Evolutionary conservation across 441 rosid species (phyloP).

Genomic region (Rhodomyrtus psidioides): DNA sequence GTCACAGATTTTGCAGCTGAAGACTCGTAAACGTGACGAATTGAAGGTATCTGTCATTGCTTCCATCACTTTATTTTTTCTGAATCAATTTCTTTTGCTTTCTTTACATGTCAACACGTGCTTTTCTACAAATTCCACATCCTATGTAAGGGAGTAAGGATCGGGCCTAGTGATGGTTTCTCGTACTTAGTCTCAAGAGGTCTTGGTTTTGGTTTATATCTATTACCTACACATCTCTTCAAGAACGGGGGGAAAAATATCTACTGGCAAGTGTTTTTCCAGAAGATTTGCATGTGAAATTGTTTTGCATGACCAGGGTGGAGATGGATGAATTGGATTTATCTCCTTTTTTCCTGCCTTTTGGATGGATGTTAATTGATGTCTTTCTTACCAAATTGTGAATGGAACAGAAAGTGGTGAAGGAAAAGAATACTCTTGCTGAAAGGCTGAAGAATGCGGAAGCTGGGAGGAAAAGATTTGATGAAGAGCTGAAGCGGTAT

Average conservation of each 20-base stretch:
- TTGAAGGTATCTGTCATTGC: slow-evolving; percentile 54
- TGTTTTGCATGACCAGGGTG: background rate
- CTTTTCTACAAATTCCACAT: background rate
- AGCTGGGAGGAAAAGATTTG: slow-evolving; percentile 84
- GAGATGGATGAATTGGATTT: background rate
- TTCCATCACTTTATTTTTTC: background rate
- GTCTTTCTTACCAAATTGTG: background rate
- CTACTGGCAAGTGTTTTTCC: background rate
- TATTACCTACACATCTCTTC: background rate
- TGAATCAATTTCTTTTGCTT: background rate
- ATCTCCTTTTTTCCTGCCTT: background rate
- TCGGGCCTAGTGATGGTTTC: background rate
- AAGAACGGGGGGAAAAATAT: background rate
- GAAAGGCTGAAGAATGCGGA: slow-evolving; percentile 90
- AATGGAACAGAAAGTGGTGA: slow-evolving; percentile 69
- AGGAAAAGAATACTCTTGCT: slow-evolving; percentile 88
- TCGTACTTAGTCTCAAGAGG: background rate
- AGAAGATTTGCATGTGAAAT: background rate
- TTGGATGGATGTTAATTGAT: background rate
- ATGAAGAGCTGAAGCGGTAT: slow-evolving; percentile 80
- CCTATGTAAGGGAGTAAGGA: background rate
- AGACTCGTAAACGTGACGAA: slow-evolving; percentile 92
- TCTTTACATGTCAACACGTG: background rate
- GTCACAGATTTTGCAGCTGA: slow-evolving; percentile 74
- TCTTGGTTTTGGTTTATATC: background rate